phyloP scores from a whole-genome alignment of 2,329 filamentous ascomycete genomes.

The Bipolaris zeicola region DNA sequence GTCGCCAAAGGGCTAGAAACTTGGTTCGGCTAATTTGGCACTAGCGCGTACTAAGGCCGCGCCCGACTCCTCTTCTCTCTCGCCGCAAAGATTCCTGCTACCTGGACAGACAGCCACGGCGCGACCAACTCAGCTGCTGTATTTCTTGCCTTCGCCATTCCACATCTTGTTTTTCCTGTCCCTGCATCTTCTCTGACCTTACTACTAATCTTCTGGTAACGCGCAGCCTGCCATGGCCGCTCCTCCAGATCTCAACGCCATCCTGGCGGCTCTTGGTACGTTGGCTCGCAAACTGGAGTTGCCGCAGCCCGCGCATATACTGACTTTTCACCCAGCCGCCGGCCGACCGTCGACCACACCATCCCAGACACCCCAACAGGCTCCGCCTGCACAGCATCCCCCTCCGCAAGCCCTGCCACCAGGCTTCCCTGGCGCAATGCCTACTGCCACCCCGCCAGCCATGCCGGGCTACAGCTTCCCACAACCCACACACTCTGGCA shows the following conservation, averaged over 20 bases:
- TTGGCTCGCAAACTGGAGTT: neutral
- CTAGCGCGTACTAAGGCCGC: conserved; percentile 12
- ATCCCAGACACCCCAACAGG: conserved; percentile 53
- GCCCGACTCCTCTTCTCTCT: conserved; percentile 21
- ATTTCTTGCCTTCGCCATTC: neutral
- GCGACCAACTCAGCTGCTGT: conserved; percentile 12
- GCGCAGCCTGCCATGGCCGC: conserved; percentile 39
- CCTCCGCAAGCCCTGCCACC: conserved; percentile 52
- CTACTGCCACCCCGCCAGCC: conserved; percentile 50
- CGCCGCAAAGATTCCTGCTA: conserved; percentile 16
- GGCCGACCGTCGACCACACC: conserved; percentile 55
- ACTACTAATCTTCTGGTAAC: conserved; percentile 4
- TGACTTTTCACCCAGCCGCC: conserved; percentile 45
- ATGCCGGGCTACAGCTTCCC: conserved; percentile 60
- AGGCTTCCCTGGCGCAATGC: conserved; percentile 52
- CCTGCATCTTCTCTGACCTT: conserved; percentile 1
- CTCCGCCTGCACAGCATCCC: conserved; percentile 47
- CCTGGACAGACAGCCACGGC: conserved; percentile 15
- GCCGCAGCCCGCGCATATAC: conserved; percentile 1
- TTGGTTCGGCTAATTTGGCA: conserved; percentile 11
- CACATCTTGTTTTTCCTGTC: neutral
- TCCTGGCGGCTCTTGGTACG: conserved; percentile 48
- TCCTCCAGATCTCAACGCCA: conserved; percentile 47
- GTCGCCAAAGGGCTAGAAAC: neutral
- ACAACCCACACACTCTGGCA: conserved; percentile 74